Percentiles rank a stretch among this genome's conserved stretches.
phyloP scores from a whole-genome alignment of 352 stramenopile species.

The Phytophthora palmivora region DNA sequence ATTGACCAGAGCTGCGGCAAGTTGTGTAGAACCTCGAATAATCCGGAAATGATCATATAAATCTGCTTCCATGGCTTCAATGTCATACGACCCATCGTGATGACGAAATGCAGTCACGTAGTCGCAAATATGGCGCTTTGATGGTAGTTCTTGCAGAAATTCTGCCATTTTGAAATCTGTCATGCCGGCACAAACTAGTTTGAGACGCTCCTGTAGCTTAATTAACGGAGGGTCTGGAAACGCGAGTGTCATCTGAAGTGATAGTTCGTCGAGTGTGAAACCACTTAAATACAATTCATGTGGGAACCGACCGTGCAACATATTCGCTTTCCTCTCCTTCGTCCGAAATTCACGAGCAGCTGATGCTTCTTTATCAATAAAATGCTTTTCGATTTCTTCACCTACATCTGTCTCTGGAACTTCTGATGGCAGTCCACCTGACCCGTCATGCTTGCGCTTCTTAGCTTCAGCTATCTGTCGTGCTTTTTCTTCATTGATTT shows the following conservation, averaged over 20 bases:
- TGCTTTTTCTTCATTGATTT: slow-evolving; percentile 58
- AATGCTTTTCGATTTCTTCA: slow-evolving; percentile 57
- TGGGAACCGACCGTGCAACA: slow-evolving; percentile 76
- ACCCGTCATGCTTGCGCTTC: slow-evolving; percentile 40
- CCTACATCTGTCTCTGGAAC: slow-evolving; percentile 47
- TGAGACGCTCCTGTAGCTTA: slow-evolving; percentile 57
- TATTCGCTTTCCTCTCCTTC: slow-evolving; percentile 54
- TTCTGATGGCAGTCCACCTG: slow-evolving; percentile 17
- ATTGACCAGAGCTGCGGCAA: slow-evolving; percentile 63
- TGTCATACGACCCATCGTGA: slow-evolving; percentile 61
- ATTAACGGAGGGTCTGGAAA: slow-evolving; percentile 62
- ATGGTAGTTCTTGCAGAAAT: slow-evolving; percentile 91
- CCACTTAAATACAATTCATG: slow-evolving; percentile 67
- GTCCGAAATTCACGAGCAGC: slow-evolving; percentile 35
- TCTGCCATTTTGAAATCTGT: slow-evolving; percentile 89
- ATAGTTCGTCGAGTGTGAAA: slow-evolving; percentile 66
- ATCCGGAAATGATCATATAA: slow-evolving; percentile 86
- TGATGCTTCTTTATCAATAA: slow-evolving; percentile 53
- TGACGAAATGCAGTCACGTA: slow-evolving; percentile 71
- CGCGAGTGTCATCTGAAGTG: slow-evolving; percentile 52
- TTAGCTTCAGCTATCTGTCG: slow-evolving; percentile 51
- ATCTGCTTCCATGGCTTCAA: slow-evolving; percentile 57
- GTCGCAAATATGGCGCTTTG: slow-evolving; percentile 90
- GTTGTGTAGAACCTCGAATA: slow-evolving; percentile 54
- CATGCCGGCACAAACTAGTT: slow-evolving; percentile 76